A percentile compares a stretch with the other conserved stretches of the same genome.
Evolutionary conservation across 768 basidiomycete species (phyloP).

Genomic region (Amanita pseudoporphyria): DNA sequence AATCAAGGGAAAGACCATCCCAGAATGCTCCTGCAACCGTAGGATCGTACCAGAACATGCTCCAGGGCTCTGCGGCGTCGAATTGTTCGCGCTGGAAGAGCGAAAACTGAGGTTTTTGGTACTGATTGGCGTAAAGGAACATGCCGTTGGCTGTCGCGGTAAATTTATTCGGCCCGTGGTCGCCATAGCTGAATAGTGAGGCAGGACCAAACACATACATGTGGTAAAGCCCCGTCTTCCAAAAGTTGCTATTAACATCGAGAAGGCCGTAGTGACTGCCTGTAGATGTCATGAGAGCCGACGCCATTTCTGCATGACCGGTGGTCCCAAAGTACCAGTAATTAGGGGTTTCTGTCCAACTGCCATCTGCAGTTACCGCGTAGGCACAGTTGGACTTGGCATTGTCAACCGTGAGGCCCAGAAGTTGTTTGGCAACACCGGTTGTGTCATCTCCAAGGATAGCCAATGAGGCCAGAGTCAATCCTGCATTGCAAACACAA

Average conservation of each 20-base stretch:
- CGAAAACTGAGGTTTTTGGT: conserved; percentile 60
- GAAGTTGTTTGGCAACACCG: conserved; percentile 56
- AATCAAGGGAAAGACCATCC: conserved; percentile 76
- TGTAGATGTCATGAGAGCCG: conserved; percentile 75
- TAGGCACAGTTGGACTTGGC: conserved; percentile 69
- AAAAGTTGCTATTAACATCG: conserved; percentile 57
- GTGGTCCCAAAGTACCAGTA: conserved; percentile 96
- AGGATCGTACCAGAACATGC: conserved; percentile 92
- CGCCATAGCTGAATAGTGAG: conserved; percentile 77
- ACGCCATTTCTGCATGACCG: conserved; percentile 81
- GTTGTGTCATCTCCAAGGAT: conserved; percentile 79
- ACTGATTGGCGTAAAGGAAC: conserved; percentile 66
- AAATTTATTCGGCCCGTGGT: conserved; percentile 92
- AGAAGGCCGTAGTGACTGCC: conserved; percentile 76
- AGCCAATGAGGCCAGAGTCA: conserved; percentile 84
- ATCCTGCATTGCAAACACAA: conserved; percentile 88
- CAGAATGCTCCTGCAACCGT: conserved; percentile 82
- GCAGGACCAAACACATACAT: conserved; percentile 82
- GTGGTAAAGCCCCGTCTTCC: conserved; percentile 75
- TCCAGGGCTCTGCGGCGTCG: conserved; percentile 78
- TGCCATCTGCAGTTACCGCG: conserved; percentile 61
- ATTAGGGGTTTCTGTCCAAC: conserved; percentile 90
- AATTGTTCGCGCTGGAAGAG: conserved; percentile 87
- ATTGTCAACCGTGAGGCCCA: conserved; percentile 61
- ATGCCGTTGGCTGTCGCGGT: conserved; percentile 88